Percentiles rank a stretch among this genome's conserved stretches.
These are phyloP conservation scores for Telfairia occidentalis DNA, from an alignment of 331 rosid genomes.

Conservation along the genomic window DNA sequence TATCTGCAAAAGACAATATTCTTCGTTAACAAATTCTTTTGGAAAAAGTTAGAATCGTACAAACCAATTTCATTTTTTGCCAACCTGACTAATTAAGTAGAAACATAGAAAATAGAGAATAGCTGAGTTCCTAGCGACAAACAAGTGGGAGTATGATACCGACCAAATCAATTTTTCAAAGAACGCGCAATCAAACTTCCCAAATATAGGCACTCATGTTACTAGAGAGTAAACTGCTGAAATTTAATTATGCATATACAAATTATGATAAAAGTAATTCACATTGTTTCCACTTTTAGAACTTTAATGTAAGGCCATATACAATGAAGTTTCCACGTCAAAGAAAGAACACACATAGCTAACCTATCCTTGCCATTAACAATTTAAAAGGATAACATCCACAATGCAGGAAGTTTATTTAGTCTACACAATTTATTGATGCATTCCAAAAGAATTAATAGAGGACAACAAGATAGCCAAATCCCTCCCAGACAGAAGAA, in stretches of 20 bases:
- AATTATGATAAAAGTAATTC: not conserved
- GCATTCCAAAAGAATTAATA: not conserved
- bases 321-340: not conserved
- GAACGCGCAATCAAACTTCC: not conserved
- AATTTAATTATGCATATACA: not conserved
- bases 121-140: not conserved
- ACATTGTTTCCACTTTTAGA: not conserved
- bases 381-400: not conserved
- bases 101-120: not conserved
- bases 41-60: not conserved
- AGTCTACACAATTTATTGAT: not conserved
- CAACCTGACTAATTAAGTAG: not conserved
- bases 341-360: not conserved
- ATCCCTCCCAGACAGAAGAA: not conserved
- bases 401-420: not conserved
- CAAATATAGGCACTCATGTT: not conserved
- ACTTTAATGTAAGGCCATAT: not conserved
- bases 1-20: constrained; percentile 40
- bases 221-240: not conserved
- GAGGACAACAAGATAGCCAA: not conserved
- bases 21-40: not conserved
- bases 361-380: not conserved
- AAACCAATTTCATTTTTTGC: not conserved
- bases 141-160: not conserved
- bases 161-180: not conserved